Evolutionary conservation across 164 flowering plant species (phyloP).

Genomic region (Vitis amurensis): DNA sequence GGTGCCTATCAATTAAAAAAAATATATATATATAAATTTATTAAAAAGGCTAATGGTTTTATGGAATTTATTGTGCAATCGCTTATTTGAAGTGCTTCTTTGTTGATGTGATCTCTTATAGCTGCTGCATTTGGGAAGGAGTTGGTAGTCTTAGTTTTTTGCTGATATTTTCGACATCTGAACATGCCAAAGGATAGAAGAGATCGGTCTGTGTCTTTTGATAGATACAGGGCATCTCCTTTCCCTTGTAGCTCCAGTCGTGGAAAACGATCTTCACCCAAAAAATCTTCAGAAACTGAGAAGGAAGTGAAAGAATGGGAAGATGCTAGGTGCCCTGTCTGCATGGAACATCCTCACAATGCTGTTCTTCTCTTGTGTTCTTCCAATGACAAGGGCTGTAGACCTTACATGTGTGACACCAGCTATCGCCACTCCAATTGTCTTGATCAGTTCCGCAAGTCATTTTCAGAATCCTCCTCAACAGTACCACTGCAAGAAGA

Average conservation of each 20-base stretch:
- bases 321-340: slow-evolving; percentile 91
- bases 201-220: slow-evolving; percentile 56
- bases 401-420: slow-evolving; percentile 92
- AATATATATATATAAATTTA: no score
- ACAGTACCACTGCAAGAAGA: slow-evolving; percentile 26
- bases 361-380: slow-evolving; percentile 81
- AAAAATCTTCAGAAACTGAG: slow-evolving; percentile 29
- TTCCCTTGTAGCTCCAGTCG: slow-evolving; percentile 61
- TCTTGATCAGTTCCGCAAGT: slow-evolving; percentile 78
- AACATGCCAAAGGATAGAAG: slow-evolving; percentile 80
- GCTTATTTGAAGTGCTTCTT: no score
- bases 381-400: slow-evolving; percentile 84
- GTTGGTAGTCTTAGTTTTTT: not conserved
- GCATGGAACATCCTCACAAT: slow-evolving; percentile 98
- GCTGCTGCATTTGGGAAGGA: not conserved
- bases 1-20: no score
- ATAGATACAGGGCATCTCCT: slow-evolving; percentile 59
- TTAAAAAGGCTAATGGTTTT: no score
- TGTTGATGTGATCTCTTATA: no score
- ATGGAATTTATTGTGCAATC: no score
- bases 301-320: slow-evolving; percentile 78
- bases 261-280: slow-evolving; percentile 32
- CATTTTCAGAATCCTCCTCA: slow-evolving; percentile 37
- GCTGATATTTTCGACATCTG: not conserved
- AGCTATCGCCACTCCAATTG: slow-evolving; percentile 93